Base-by-base conservation (phyloP, 106 monocot genomes). In the Dendrobium nobile region DNA sequence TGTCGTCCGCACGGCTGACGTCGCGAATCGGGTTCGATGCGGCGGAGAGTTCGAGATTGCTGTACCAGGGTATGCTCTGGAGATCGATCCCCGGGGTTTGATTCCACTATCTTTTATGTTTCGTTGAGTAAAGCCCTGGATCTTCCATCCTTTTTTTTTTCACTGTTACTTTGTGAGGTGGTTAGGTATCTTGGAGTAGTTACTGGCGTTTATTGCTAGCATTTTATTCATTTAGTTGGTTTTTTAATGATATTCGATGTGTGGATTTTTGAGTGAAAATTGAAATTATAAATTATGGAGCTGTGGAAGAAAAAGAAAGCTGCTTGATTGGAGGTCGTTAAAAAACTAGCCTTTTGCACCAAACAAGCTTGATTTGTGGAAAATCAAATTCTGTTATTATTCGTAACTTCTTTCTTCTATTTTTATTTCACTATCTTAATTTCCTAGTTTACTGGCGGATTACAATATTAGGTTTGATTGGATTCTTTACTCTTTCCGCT, bases 61-160 rank as follows among this genome's bases (percentile, higher is more conserved):
- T 97, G 82, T 94, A 86, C 79, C 94, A 97, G 91, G 97, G 97
- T 97, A 96, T 84, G 92, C 82, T 93, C 79, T 93, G 91, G 88
- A 79, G 87, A 51, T 95, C 92, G 75, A 82, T 87, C 58, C 95
- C 95, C 45, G 95, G 95, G 82, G 92, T 95, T 85, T 95, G 95
- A 95, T 87, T 37, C 77, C 28, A 51, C 43, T 81, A 17, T 77
- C 77, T 42, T 59, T 84, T 81, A 55, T 56, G 0, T 65, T 77
- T 41, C 8, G 26, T 85, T 56, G 77, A 84, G 83, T 87, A 84
- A 87, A 79, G 33, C 56, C 40, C 78, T 43, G 64, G 8, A 31
- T 80, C 75, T 75, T 24, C 70, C 20, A 24, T 26, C n/a, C 31
- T 45, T 72, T n/a, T 26, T 75, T 41, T 59, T 74, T 44, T 0